Conservation (phyloP, 352 stramenopile genomes). For the Pythium brachiatum region DNA sequence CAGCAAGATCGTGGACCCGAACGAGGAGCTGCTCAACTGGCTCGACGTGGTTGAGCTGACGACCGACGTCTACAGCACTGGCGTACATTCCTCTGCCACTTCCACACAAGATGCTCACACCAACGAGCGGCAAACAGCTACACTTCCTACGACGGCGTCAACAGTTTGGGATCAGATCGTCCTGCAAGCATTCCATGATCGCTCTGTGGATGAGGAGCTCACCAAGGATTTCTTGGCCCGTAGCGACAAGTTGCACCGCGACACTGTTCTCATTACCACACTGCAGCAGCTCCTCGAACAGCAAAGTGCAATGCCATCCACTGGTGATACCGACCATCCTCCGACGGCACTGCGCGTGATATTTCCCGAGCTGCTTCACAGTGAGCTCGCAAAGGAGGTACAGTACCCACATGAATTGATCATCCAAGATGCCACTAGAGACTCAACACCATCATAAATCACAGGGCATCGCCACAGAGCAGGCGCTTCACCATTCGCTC, state of each 20-base stretch:
- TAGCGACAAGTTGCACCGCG: conserved; percentile 19
- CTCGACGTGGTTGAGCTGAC: conserved; percentile 47
- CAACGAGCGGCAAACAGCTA: too few species aligned
- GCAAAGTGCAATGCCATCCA: conserved; percentile 16
- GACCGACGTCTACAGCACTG: conserved; percentile 30
- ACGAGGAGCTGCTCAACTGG: conserved; percentile 81
- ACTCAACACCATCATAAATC: background rate
- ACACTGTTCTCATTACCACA: conserved; percentile 33
- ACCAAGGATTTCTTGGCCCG: conserved; percentile 32
- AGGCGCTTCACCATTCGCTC: conserved; percentile 12
- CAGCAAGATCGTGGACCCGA: conserved; percentile 49
- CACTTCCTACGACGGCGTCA: background rate
- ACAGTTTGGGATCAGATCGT: conserved; percentile 42
- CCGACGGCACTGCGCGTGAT: conserved; percentile 7
- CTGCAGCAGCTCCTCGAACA: conserved; percentile 33
- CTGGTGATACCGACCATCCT: background rate
- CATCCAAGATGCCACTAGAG: too few species aligned
- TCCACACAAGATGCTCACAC: background rate
- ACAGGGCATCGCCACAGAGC: conserved; percentile 2
- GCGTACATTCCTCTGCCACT: background rate
- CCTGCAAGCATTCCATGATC: conserved; percentile 43
- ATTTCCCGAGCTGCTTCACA: conserved; percentile 12
- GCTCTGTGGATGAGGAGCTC: conserved; percentile 24
- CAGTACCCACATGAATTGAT: too few species aligned
- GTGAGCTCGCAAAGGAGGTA: conserved; percentile 12